Percentiles rank a stretch among this genome's conserved stretches.
Evolutionary conservation across 768 basidiomycete species (phyloP).

Genomic region (Kwoniella newhampshirensis): DNA sequence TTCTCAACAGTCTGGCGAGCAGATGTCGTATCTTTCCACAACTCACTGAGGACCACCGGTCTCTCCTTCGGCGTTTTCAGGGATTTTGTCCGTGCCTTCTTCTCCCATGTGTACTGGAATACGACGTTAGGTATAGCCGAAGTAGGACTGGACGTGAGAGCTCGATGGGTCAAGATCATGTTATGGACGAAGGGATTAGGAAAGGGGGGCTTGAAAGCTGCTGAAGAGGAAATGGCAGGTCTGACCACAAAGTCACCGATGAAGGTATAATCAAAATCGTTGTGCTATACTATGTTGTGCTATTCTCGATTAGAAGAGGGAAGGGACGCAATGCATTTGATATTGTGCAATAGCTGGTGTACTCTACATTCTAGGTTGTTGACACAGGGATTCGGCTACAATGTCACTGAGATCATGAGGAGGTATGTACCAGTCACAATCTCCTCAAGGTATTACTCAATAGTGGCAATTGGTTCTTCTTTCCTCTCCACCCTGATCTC

Average conservation of each 20-base stretch:
- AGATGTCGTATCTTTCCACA: conserved; percentile 24
- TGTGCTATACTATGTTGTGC: too few relatives aligned
- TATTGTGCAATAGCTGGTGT: too few relatives aligned
- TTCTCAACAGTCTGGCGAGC: conserved; percentile 55
- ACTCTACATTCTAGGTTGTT: too few relatives aligned
- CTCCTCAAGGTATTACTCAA: too few relatives aligned
- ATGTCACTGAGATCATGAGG: too few relatives aligned
- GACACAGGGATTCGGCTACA: too few relatives aligned
- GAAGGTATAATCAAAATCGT: neutral
- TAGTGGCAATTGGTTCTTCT: neutral
- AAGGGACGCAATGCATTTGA: too few relatives aligned
- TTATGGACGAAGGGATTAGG: conserved; percentile 46
- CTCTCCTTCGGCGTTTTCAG: conserved; percentile 25
- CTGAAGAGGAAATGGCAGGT: conserved; percentile 43
- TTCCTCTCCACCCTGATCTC: too few relatives aligned
- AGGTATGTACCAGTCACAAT: too few relatives aligned
- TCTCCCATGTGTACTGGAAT: conserved; percentile 39
- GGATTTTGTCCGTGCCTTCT: conserved; percentile 16
- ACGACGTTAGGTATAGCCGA: conserved; percentile 43
- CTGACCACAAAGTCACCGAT: conserved; percentile 13
- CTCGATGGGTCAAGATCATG: conserved; percentile 38
- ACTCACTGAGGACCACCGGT: conserved; percentile 18
- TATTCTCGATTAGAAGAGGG: too few relatives aligned
- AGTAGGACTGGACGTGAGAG: conserved; percentile 45
- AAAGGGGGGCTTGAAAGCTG: conserved; percentile 40